Evolutionary conservation across 805 yeast genomes (phyloP).

Genomic region (Nakazawaea wyomingensis): DNA sequence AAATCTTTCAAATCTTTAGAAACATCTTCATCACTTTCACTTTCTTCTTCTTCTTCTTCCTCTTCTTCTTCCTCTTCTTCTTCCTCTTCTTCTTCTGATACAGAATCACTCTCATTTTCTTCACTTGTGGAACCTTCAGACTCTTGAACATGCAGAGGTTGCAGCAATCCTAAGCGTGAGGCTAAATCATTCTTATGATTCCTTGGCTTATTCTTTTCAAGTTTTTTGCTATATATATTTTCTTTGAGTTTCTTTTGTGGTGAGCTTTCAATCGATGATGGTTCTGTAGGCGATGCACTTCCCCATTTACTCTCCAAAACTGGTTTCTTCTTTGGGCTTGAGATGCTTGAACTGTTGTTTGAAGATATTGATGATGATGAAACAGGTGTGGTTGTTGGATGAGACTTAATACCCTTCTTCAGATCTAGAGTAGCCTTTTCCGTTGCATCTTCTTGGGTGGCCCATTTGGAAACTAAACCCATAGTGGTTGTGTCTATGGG

Average conservation of each 20-base stretch:
- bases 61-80: background rate
- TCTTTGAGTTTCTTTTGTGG: background rate
- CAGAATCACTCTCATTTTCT: background rate
- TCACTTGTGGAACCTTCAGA: no score
- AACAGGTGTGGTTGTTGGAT: constrained; percentile 3
- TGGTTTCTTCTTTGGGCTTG: background rate
- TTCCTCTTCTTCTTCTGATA: constrained; percentile 4
- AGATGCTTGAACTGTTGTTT: background rate
- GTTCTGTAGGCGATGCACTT: background rate
- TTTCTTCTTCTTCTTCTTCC: background rate
- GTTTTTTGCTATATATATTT: background rate
- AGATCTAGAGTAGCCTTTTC: constrained; percentile 20
- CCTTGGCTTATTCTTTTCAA: background rate
- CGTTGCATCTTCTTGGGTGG: constrained; percentile 23
- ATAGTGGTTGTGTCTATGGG: no score
- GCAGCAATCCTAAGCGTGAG: background rate
- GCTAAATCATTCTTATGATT: background rate
- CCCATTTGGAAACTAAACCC: constrained; percentile 28
- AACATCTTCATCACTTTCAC: constrained; percentile 2
- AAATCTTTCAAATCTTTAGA: constrained; percentile 1
- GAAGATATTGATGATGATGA: background rate
- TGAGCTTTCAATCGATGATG: background rate
- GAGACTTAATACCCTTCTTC: constrained; percentile 5
- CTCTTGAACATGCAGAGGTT: no score
- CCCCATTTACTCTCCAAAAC: background rate